Evolutionary conservation across 805 yeast species (phyloP).

Genomic region (Candida verbasci): DNA sequence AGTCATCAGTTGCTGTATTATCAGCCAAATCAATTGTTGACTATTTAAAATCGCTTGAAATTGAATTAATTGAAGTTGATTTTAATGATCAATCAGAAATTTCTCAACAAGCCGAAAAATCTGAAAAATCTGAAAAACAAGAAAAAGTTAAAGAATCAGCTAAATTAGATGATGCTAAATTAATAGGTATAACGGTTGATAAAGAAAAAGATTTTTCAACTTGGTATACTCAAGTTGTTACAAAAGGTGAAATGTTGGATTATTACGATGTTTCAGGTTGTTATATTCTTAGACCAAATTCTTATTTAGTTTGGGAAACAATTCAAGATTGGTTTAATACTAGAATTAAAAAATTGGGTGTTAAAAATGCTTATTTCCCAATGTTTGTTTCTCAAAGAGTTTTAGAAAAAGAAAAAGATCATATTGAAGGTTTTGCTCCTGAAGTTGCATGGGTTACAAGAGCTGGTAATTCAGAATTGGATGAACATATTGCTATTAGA

Average conservation of each 20-base stretch:
- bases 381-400: constrained; percentile 95
- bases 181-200: constrained; percentile 94
- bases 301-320: constrained; percentile 90
- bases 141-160: constrained; percentile 43
- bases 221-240: constrained; percentile 95
- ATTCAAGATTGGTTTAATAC: constrained; percentile 85
- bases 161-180: constrained; percentile 75
- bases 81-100: no score
- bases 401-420: constrained; percentile 96
- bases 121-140: constrained; percentile 30
- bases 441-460: constrained; percentile 99
- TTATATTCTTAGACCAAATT: constrained; percentile 94
- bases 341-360: constrained; percentile 82
- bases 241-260: constrained; percentile 97
- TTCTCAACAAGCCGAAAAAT: constrained; percentile 40
- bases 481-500: constrained; percentile 98
- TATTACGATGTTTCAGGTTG: constrained; percentile 99
- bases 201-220: constrained; percentile 88
- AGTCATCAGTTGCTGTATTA: constrained; percentile 47
- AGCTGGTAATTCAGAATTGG: constrained; percentile 92
- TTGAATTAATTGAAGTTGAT: constrained; percentile 53
- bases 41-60: constrained; percentile 46
- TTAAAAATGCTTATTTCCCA: constrained; percentile 94
- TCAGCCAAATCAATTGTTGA: constrained; percentile 43
- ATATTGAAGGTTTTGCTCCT: constrained; percentile 98